These are phyloP conservation scores for Populus davidiana DNA, from an alignment of 345 rosid genomes.

Conservation along the genomic window DNA sequence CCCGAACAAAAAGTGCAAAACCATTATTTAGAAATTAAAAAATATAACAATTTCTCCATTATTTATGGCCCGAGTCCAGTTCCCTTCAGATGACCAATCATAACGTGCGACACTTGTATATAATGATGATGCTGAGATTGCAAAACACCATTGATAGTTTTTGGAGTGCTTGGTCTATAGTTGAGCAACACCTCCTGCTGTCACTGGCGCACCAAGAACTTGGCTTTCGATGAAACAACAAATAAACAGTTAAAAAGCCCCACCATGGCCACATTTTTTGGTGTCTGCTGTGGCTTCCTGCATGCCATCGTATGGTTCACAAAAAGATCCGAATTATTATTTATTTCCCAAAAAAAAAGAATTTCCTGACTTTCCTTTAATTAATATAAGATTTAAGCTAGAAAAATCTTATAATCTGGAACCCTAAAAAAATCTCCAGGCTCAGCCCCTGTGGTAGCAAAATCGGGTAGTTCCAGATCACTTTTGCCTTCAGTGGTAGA, in stretches of 20 bases:
- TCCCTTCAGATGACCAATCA: no score
- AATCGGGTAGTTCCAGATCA: constrained; percentile 38
- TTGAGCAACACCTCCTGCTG: not conserved
- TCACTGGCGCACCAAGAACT: not conserved
- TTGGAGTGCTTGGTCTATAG: no score
- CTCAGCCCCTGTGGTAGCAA: not conserved
- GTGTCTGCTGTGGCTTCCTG: not conserved
- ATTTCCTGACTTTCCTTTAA: no score
- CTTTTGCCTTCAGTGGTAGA: constrained; percentile 12
- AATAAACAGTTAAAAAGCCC: not conserved
- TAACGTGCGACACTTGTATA: no score
- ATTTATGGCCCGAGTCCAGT: not conserved
- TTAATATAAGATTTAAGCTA: no score
- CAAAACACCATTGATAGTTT: not conserved
- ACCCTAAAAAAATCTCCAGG: no score
- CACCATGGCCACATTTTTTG: not conserved
- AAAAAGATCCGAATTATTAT: no score
- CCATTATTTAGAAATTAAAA: not conserved
- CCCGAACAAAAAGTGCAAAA: no score
- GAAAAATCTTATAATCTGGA: no score
- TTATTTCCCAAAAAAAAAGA: no score
- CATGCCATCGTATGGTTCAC: not conserved
- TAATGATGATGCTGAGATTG: not conserved
- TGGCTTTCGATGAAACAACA: not conserved
- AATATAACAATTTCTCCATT: not conserved